Percentiles rank a stretch among this genome's conserved stretches.
phyloP scores from a whole-genome alignment of 371 early-diverging fungal species.

The Mortierella sp. region DNA sequence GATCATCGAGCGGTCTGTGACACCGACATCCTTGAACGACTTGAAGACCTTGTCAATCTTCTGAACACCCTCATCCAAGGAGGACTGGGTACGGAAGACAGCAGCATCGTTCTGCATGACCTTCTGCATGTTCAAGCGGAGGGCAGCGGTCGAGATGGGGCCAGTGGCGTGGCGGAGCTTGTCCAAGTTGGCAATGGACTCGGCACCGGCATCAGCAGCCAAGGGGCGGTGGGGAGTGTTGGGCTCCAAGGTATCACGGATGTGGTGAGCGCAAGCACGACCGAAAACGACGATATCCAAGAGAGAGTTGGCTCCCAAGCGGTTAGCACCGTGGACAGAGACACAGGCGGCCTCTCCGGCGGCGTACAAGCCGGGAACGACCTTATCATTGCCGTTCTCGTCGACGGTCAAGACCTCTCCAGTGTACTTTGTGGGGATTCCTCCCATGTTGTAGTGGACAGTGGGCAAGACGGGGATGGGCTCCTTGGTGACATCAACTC shows the following conservation, averaged over 20 bases:
- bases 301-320: conserved; percentile 98
- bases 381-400: conserved; percentile 81
- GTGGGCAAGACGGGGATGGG: conserved; percentile 99
- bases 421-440: conserved; percentile 97
- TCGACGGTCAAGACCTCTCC: conserved; percentile 92
- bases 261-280: conserved; percentile 95
- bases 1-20: conserved; percentile 94
- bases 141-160: conserved; percentile 83
- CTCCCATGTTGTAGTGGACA: conserved; percentile 99
- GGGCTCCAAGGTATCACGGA: conserved; percentile 90
- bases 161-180: conserved; percentile 90
- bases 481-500: conserved; percentile 99
- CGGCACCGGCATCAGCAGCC: conserved; percentile 87
- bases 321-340: conserved; percentile 98
- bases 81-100: conserved; percentile 95
- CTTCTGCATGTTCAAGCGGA: conserved; percentile 97
- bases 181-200: conserved; percentile 94
- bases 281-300: conserved; percentile 98
- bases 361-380: conserved; percentile 95
- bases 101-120: conserved; percentile 98
- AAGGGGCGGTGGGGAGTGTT: conserved; percentile 86
- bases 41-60: conserved; percentile 90
- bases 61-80: conserved; percentile 90
- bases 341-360: conserved; percentile 96
- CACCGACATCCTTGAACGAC: conserved; percentile 87